These are phyloP conservation scores for Candida tallmaniae DNA, from an alignment of 805 yeast genomes.

Conservation along the genomic window DNA sequence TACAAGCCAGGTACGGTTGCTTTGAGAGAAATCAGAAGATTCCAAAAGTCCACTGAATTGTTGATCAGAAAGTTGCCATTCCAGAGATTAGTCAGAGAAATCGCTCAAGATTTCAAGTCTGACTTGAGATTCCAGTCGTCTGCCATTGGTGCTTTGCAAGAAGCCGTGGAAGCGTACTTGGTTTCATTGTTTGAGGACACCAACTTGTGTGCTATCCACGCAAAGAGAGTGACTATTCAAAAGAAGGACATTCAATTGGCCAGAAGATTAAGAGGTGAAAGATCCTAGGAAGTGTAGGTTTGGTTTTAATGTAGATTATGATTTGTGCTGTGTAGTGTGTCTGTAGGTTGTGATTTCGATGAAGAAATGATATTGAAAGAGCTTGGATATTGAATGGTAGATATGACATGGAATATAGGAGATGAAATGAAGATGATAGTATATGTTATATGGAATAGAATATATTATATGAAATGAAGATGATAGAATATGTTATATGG, in stretches of 20 bases:
- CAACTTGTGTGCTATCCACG: constrained; percentile 47
- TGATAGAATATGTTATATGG: too few species aligned
- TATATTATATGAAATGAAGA: too few species aligned
- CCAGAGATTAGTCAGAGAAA: constrained; percentile 47
- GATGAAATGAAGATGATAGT: too few species aligned
- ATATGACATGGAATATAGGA: too few species aligned
- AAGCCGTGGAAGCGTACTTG: constrained; percentile 45
- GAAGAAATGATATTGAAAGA: too few species aligned
- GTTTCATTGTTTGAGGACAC: constrained; percentile 45
- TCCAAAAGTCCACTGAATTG: constrained; percentile 43
- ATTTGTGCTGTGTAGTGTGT: too few species aligned
- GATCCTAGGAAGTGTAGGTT: constrained; percentile 18
- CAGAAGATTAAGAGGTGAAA: constrained; percentile 47
- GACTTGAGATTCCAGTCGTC: constrained; percentile 46
- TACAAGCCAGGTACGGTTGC: constrained; percentile 49
- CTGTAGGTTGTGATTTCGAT: too few species aligned
- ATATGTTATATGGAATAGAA: too few species aligned
- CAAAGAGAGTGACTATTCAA: constrained; percentile 45
- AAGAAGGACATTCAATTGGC: constrained; percentile 47
- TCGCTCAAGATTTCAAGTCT: constrained; percentile 44
- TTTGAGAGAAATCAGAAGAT: constrained; percentile 46
- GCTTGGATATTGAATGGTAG: too few species aligned
- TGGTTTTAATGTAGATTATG: neutral
- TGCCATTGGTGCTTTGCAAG: constrained; percentile 45
- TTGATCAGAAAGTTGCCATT: constrained; percentile 46